Evolutionary conservation across 768 basidiomycete species (phyloP), one percentile per base, ranked within the genome.

Genomic region (Floccularia luteovirens): DNA sequence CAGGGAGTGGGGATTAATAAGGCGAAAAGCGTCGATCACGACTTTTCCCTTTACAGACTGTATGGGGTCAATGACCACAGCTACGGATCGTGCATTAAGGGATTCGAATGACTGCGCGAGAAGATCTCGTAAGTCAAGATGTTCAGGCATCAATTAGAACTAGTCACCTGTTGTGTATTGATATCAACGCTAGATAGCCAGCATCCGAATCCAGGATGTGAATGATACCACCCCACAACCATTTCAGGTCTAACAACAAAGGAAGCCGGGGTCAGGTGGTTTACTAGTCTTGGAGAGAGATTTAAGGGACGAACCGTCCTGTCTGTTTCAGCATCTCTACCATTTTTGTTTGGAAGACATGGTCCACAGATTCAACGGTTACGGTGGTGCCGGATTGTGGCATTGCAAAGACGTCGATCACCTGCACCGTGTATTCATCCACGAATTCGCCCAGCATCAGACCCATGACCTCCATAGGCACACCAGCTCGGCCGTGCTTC

Each of bases 211-310:
- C 96, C 96, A 41, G 96, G 96, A 70, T 99, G 96, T 27, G 96
- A 98, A 63, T 99, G 96, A 56, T 99, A 99, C 96, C 96, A 99
- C 3, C 96, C 96, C 1, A 99, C 96, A 4, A 98, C 96, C 81
- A 85, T 89, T 69, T 98, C 96, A 23, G 94, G 89, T 51, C 93
- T 82, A 28, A 13, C 17, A 24, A 22, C n/a, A 34, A 30, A 33
- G 5, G 24, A 38, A 16, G 24, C 38, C 5, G 19, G 11, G 34
- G 38, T 41, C 37, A 35, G 39, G 32, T 24, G 21, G 20, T 24
- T 11, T 22, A 17, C 31, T 34, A 36, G 17, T 24, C 23, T 35
- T 32, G 39, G 31, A 38, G 40, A 23, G 50, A 47, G 39, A 47
- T 31, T 35, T 24, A 43, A 37, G 42, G 45, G 36, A 20, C 35